Conservation (phyloP, 306 rosid genomes). For the Lathyrus tuberosus region DNA sequence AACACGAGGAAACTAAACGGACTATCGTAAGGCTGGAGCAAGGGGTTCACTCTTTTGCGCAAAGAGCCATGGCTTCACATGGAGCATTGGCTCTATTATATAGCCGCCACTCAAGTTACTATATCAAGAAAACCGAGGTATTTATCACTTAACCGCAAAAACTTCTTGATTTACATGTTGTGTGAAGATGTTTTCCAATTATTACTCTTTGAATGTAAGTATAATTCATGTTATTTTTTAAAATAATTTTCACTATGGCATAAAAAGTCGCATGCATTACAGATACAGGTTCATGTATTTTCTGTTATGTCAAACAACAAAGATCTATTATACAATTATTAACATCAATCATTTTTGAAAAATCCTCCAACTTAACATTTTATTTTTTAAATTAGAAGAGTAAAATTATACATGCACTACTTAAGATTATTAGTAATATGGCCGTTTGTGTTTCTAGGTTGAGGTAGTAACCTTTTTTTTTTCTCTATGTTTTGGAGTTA, state of each 20-base stretch:
- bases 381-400: not conserved
- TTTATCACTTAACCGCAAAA: conserved; percentile 12
- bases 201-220: conserved; percentile 20
- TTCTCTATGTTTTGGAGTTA: conserved; percentile 24
- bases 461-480: conserved; percentile 18
- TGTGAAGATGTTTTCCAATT: conserved; percentile 10
- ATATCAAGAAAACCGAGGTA: conserved; percentile 93
- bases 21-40: conserved; percentile 83
- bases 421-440: not conserved
- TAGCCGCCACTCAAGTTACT: conserved; percentile 73
- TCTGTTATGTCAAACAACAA: not conserved
- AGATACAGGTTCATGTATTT: not conserved
- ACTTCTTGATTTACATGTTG: conserved; percentile 24
- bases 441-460: conserved; percentile 27
- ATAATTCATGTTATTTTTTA: conserved; percentile 5
- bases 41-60: conserved; percentile 68
- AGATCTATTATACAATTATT: not conserved
- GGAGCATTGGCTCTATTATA: conserved; percentile 88
- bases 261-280: conserved; percentile 4
- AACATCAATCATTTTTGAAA: not conserved
- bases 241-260: not conserved
- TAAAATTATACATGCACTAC: not conserved
- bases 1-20: conserved; percentile 68
- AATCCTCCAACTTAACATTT: not conserved
- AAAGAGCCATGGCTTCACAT: conserved; percentile 80